Evolutionary conservation across 768 basidiomycete species (phyloP).

Genomic region (Rhodotorula babjevae): DNA sequence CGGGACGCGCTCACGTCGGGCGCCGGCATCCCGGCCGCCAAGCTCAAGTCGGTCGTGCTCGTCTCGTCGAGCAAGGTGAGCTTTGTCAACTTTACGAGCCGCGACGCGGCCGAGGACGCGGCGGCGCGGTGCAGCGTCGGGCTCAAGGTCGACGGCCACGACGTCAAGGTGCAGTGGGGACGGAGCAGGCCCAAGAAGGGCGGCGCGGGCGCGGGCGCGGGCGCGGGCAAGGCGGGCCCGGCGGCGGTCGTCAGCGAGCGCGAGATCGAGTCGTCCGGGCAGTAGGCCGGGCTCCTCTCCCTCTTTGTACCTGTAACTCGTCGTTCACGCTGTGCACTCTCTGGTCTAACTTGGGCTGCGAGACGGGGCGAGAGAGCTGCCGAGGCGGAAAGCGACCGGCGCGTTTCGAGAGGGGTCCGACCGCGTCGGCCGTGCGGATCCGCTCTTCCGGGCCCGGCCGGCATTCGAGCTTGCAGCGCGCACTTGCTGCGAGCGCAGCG

Average conservation of each 20-base stretch:
- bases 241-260: slow-evolving; percentile 30
- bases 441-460: no score
- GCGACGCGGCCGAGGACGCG: slow-evolving; percentile 75
- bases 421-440: no score
- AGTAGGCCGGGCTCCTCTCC: slow-evolving; percentile 1
- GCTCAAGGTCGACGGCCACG: slow-evolving; percentile 74
- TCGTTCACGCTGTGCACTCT: no score
- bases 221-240: slow-evolving; percentile 49
- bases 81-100: slow-evolving; percentile 86
- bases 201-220: slow-evolving; percentile 50
- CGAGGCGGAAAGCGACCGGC: no score
- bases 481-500: no score
- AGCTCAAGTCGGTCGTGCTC: slow-evolving; percentile 74
- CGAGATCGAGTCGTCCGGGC: slow-evolving; percentile 34
- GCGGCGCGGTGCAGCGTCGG: slow-evolving; percentile 88
- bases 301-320: no score
- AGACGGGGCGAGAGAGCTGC: no score
- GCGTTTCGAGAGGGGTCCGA: no score
- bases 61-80: slow-evolving; percentile 79
- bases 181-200: slow-evolving; percentile 56
- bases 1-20: slow-evolving; percentile 67
- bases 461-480: no score
- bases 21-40: slow-evolving; percentile 56
- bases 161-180: slow-evolving; percentile 79
- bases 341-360: no score